Percentiles rank a stretch among this genome's conserved stretches.
phyloP scores from a whole-genome alignment of 192 early-diverging fungal species.

The Coemansia sp. region DNA sequence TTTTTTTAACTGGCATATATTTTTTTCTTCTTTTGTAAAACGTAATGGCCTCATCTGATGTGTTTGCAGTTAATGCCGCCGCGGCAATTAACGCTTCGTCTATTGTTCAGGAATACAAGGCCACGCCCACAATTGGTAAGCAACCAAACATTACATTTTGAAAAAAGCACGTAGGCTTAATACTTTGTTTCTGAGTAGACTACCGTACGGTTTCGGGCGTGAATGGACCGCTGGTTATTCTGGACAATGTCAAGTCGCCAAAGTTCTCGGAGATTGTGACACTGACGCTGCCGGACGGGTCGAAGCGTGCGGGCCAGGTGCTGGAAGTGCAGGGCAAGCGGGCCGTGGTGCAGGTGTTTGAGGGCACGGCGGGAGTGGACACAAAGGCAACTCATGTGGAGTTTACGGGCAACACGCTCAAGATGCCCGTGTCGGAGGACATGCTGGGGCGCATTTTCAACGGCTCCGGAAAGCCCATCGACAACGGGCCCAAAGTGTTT shows the following conservation, averaged over 20 bases:
- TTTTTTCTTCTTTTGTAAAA: not conserved
- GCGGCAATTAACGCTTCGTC: constrained; percentile 50
- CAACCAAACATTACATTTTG: too few species aligned
- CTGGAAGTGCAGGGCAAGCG: constrained; percentile 95
- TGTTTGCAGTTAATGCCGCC: constrained; percentile 47
- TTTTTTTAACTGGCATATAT: not conserved
- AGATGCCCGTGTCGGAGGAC: constrained; percentile 98
- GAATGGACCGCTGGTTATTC: constrained; percentile 96
- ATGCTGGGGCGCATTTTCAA: constrained; percentile 99
- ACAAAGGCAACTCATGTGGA: constrained; percentile 92
- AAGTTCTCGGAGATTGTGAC: constrained; percentile 97
- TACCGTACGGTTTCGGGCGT: constrained; percentile 97
- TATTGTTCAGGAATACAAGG: constrained; percentile 49
- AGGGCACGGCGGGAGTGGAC: constrained; percentile 95
- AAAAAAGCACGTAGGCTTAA: too few species aligned
- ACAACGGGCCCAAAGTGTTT: constrained; percentile 99
- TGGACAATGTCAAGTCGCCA: constrained; percentile 98
- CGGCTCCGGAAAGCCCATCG: constrained; percentile 98
- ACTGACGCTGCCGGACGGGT: constrained; percentile 94
- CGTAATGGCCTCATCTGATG: constrained; percentile 34
- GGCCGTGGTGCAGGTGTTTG: constrained; percentile 97
- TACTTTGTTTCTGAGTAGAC: constrained; percentile 63
- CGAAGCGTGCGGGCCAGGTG: constrained; percentile 92
- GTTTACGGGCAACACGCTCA: constrained; percentile 93
- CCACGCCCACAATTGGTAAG: constrained; percentile 50